These are phyloP conservation scores for Fusarium sp. DNA, from an alignment of 2,329 filamentous ascomycete species.

Conservation along the genomic window DNA sequence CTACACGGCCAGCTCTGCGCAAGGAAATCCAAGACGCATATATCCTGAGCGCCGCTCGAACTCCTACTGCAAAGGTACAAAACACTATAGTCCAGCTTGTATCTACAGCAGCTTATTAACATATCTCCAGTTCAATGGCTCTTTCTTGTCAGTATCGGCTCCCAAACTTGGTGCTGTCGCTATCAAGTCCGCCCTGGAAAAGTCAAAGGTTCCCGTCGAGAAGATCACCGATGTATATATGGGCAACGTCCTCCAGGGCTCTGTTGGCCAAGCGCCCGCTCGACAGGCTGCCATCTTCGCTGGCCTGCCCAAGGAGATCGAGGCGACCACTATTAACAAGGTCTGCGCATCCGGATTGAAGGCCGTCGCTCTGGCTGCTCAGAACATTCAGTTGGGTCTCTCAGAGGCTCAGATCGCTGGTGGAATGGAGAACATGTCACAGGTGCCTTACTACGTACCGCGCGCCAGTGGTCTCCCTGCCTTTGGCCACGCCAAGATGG, in stretches of 20 bases:
- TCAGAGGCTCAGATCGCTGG: constrained; percentile 91
- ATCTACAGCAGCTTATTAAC: background rate
- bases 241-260: constrained; percentile 91
- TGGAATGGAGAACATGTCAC: constrained; percentile 98
- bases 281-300: constrained; percentile 92
- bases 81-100: background rate
- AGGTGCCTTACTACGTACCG: constrained; percentile 89
- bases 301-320: constrained; percentile 81
- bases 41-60: constrained; percentile 89
- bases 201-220: constrained; percentile 82
- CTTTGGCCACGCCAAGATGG: constrained; percentile 87
- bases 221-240: constrained; percentile 95
- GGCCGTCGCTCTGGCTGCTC: constrained; percentile 87
- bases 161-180: constrained; percentile 90
- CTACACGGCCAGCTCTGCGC: constrained; percentile 55
- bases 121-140: constrained; percentile 84
- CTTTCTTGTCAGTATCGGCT: constrained; percentile 83
- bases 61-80: constrained; percentile 85
- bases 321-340: constrained; percentile 96
- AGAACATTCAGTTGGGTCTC: constrained; percentile 93
- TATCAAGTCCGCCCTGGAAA: constrained; percentile 90
- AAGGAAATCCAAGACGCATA: constrained; percentile 90
- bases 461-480: constrained; percentile 83
- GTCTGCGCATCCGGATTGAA: constrained; percentile 97
- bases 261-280: constrained; percentile 89